Percentiles rank a stretch among this genome's conserved stretches.
These are phyloP conservation scores for Fusarium sp. DNA, from an alignment of 2,329 filamentous ascomycete species.

Conservation along the genomic window DNA sequence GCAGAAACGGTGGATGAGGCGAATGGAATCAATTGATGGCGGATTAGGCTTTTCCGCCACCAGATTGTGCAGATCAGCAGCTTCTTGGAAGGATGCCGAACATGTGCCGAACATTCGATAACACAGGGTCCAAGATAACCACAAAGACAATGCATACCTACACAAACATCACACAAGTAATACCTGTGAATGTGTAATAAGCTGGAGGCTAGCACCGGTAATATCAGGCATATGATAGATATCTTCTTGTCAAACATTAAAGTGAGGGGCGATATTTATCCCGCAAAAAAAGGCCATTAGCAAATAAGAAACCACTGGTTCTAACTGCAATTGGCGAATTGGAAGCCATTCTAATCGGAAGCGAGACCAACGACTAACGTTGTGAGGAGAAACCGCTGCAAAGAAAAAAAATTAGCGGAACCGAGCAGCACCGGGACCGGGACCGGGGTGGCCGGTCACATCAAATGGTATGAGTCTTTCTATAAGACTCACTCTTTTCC, in stretches of 20 bases:
- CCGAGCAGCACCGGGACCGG: constrained; percentile 24
- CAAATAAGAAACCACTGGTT: constrained; percentile 4
- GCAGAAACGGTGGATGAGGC: constrained; percentile 19
- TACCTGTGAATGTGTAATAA: background rate
- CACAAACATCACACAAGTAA: background rate
- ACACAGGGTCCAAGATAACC: background rate
- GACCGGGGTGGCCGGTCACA: constrained; percentile 32
- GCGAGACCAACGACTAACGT: constrained; percentile 1
- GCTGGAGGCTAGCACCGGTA: constrained; percentile 10
- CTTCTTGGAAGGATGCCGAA: constrained; percentile 27
- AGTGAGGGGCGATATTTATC: constrained; percentile 38
- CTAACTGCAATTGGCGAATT: constrained; percentile 28
- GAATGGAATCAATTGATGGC: constrained; percentile 15
- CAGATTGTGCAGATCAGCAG: constrained; percentile 16
- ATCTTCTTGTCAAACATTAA: background rate
- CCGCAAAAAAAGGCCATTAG: constrained; percentile 30
- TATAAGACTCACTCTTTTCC: constrained; percentile 21
- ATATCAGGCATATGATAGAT: constrained; percentile 11
- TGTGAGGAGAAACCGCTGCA: constrained; percentile 1
- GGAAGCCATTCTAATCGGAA: background rate
- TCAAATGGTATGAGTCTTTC: constrained; percentile 19
- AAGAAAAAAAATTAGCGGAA: constrained; percentile 33
- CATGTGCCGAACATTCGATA: constrained; percentile 42
- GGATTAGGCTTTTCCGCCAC: constrained; percentile 27
- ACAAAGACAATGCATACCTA: background rate